These are phyloP conservation scores for Cornus suecica DNA, from an alignment of 148 eudicot species.

Conservation along the genomic window DNA sequence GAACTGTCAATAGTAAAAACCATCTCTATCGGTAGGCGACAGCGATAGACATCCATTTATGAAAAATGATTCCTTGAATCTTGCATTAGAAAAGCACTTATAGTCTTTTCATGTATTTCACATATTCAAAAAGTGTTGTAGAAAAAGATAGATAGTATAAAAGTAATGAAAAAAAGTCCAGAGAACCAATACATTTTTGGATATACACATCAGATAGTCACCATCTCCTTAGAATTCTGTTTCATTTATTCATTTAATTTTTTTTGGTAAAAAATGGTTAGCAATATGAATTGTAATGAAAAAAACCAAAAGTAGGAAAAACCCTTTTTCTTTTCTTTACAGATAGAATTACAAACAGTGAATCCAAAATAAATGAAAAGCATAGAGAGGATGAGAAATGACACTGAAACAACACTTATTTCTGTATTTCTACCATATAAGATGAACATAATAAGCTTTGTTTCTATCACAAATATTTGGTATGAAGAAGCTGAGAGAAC, in stretches of 20 bases:
- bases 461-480: slow-evolving; percentile 1
- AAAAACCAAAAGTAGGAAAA: background rate
- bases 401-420: background rate
- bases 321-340: background rate
- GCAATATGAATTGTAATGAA: background rate
- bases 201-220: slow-evolving; percentile 18
- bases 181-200: background rate
- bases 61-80: slow-evolving; percentile 27
- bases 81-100: slow-evolving; percentile 12
- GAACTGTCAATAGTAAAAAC: slow-evolving; percentile 13
- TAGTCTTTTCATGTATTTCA: background rate
- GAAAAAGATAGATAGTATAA: slow-evolving; percentile 20
- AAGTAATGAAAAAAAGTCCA: slow-evolving; percentile 2
- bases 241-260: too few relatives aligned
- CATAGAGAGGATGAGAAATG: background rate
- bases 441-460: background rate
- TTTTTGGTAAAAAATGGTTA: background rate
- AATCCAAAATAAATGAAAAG: background rate
- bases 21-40: slow-evolving; percentile 13
- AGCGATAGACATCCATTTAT: slow-evolving; percentile 37
- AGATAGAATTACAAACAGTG: background rate
- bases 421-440: background rate
- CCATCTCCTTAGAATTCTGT: slow-evolving; percentile 1
- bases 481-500: slow-evolving; percentile 9
- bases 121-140: background rate